Base-by-base conservation (phyloP, 495 filamentous ascomycete species). In the Trichoderma orchidacearum region DNA sequence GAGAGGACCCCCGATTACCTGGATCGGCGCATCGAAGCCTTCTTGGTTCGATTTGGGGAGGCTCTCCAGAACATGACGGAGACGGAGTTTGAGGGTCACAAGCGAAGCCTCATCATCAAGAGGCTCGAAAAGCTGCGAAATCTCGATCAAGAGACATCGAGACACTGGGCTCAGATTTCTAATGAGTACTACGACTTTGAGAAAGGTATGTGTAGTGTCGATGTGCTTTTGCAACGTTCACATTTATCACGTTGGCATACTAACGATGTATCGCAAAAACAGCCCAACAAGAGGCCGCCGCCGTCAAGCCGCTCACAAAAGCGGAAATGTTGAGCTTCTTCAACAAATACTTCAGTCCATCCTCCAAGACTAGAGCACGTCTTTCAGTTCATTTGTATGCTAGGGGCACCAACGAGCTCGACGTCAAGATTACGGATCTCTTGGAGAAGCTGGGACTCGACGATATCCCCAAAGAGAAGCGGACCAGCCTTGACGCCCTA, bases 61-160 rank as follows among this genome's bases (percentile, higher is more conserved):
- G 79, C 68, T 7, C 71, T 99, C 25, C 75, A 83, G 56, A 75
- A 82, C 23, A 96, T 97, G 90, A 75, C 77, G 18, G 82, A 89
- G 23, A 77, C 84, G 3, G 90, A 95, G 17, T 97, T 99, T 62
- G 89, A 95, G 65, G 83, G 79, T 30, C 88, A 96, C 70, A 95
- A 95, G 72, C 80, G 87, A 45, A 94, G 89, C 64, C 73, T 96
- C 41, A 85, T 96, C 64, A 90, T 86, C 60, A 91, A 89, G 75
- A 74, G 88, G 15, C 74, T 94, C 27, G 94, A 99, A 72, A 94
- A 91, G 69, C 71, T 94, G 62, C 97, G 96, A 78, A 95, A 94
- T 63, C 72, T 99, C 59, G 76, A 80, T 51, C 89, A 92, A 54
- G 93, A 99, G 71, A 89, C 82, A 25, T 75, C 72, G 53, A 80